Percentiles rank a stretch among this genome's conserved stretches.
These are phyloP conservation scores for Fusarium protoensiforme DNA, from an alignment of 2,329 filamentous ascomycete genomes.

Conservation along the genomic window DNA sequence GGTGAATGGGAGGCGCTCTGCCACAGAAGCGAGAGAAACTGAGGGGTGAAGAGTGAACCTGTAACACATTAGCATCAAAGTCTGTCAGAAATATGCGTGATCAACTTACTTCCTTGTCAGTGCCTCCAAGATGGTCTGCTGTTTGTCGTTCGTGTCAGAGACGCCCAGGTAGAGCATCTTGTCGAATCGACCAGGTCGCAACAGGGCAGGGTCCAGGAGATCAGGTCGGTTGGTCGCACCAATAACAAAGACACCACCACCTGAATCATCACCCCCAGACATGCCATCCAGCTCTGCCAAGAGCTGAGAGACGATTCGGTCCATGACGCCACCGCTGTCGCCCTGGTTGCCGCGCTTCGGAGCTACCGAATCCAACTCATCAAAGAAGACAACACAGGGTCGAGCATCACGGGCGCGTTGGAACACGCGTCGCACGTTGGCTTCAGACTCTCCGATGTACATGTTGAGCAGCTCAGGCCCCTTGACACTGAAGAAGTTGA, in stretches of 20 bases:
- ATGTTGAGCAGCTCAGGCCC: constrained; percentile 93
- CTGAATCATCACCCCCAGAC: constrained; percentile 88
- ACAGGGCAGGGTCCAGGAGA: constrained; percentile 87
- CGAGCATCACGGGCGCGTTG: constrained; percentile 86
- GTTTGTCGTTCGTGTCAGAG: constrained; percentile 96
- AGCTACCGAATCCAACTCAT: constrained; percentile 92
- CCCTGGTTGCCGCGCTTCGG: constrained; percentile 98
- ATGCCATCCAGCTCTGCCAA: constrained; percentile 97
- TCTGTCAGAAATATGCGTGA: neutral
- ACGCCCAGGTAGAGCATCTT: constrained; percentile 99
- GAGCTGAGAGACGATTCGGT: constrained; percentile 94
- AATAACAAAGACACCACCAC: constrained; percentile 94
- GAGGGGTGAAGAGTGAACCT: constrained; percentile 87
- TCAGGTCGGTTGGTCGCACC: constrained; percentile 96
- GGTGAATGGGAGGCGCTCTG: constrained; percentile 86
- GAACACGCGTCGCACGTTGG: constrained; percentile 90
- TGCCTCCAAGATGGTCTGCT: constrained; percentile 92
- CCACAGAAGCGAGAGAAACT: constrained; percentile 79
- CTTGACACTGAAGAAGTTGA: constrained; percentile 96
- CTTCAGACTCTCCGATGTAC: constrained; percentile 96
- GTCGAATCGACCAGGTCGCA: constrained; percentile 92
- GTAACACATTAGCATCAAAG: constrained; percentile 17
- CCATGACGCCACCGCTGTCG: constrained; percentile 97
- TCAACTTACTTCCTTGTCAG: constrained; percentile 86
- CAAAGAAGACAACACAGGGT: constrained; percentile 93